Evolutionary conservation across 305 asterid genomes (phyloP), one percentile per base, ranked within the genome.

Genomic region (Fraxinus platypoda): DNA sequence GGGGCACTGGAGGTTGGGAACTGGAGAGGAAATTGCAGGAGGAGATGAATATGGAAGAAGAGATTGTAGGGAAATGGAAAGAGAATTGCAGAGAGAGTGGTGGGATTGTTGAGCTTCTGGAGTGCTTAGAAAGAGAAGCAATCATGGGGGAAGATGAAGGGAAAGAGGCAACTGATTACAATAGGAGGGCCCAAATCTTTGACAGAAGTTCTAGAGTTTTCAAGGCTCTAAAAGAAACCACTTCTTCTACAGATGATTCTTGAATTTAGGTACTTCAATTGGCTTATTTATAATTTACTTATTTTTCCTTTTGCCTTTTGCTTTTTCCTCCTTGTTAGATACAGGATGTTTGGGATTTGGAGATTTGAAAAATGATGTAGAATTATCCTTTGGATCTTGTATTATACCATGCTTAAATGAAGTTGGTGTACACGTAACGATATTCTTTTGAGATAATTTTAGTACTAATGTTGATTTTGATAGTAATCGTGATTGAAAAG

Each of bases 141-240:
- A 91, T 95, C 7, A 93, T 94, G 97, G 98, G 98, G 38, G 95
- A 92, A 3, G 97, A 95, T 80, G 82, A 89, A 1, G 99, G 99
- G 0, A 94, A 86, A 79, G 90, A 92, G 64, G 89, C 98, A 11
- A 84, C 26, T 74, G 99, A 95, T 90, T 95, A 95, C 82, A 89
- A 87, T 74, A 87, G 95, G 13, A 92, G 99, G 41, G 98, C 99
- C 0, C 90, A 74, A 78, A 93, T 95, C 1, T 94, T 95, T 57
- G 87, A 95, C 83, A 86, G 80, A 81, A 92, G 97, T 82, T 88
- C 93, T 0, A 83, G 64, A 57, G 89, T 95, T 41, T 92, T 95
- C 83, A 92, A 88, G 87, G 94, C 98, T 28, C 89, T 92, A 30
- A 91, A 93, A 77, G 84, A 86, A 19, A 74, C 13, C 17, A n/a